Base-by-base conservation (phyloP, 768 basidiomycete species). In the Lentinula sp. region DNA sequence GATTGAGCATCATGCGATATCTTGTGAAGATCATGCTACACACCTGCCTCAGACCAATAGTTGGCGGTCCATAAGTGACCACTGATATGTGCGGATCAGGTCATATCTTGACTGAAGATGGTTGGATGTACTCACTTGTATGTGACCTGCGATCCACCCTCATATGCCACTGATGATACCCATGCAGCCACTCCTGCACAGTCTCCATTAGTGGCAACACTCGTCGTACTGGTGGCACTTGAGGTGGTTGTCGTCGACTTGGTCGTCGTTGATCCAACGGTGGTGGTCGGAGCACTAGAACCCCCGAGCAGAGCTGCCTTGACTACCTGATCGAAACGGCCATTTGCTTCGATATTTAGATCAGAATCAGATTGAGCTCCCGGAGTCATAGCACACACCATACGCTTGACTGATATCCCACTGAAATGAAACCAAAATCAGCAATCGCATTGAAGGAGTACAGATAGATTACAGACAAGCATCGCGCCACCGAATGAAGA, bases 401-500 rank as follows among this genome's bases (percentile, higher is more conserved):
- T 70, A 73, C 8, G 74, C 76, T 52, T 76, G 75, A 8, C 74
- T 75, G 9, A 69, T 73, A 62, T 75, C 75, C 76, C 75, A 76
- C 50, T 60, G 52, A 2, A 18, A 28, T 8, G 9, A 3, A n/a
- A 54, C 16, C 4, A 56, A 16, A 15, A 15, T 40, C 32, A 21
- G 32, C 46, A 10, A 8, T 52, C 34, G n/a, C 21, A 18, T 60
- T 3, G 28, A 21, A 35, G 23, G 15, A 51, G 23, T 8, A 52
- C 28, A 28, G n/a, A n/a, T 43, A 42, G 32, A 28, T n/a, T 6
- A 61, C 35, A 37, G 2, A 60, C 46, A 13, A 77, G 67, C 76
- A 77, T 74, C 35, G 81, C 70, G 39, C 83, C 83, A 10, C 82
- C 83, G 65, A 85, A 84, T 15, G 81, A 82, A 7, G 81, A 78